These are phyloP conservation scores for Penicillium sp. DNA, from an alignment of 2,329 filamentous ascomycete species.

Conservation along the genomic window DNA sequence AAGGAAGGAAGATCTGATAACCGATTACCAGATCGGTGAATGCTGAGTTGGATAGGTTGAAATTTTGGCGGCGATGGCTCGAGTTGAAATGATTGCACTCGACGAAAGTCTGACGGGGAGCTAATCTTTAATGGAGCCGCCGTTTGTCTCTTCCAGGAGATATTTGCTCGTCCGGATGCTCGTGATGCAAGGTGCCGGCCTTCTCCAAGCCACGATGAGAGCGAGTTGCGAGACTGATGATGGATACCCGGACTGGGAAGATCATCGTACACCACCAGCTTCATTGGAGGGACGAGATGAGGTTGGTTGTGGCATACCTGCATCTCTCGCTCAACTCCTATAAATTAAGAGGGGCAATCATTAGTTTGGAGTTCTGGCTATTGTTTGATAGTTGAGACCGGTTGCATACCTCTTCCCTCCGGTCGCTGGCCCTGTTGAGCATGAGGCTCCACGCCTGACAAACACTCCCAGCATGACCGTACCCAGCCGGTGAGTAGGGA, in stretches of 20 bases:
- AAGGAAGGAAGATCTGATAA: conserved; percentile 55
- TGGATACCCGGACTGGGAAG: conserved; percentile 43
- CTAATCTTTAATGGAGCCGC: conserved; percentile 47
- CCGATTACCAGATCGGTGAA: conserved; percentile 52
- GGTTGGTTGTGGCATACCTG: conserved; percentile 54
- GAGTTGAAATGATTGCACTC: conserved; percentile 39
- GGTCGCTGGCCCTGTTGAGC: conserved; percentile 26
- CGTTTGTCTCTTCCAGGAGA: conserved; percentile 45
- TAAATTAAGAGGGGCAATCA: conserved; percentile 17
- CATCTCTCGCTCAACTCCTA: conserved; percentile 52
- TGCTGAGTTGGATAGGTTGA: conserved; percentile 55
- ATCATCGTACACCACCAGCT: conserved; percentile 50
- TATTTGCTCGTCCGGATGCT: conserved; percentile 50
- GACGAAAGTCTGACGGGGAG: conserved; percentile 50
- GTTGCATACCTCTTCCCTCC: conserved; percentile 17
- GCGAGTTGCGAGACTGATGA: conserved; percentile 39
- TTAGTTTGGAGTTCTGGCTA: neutral
- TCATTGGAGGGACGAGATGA: conserved; percentile 55
- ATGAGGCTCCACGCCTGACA: conserved; percentile 36
- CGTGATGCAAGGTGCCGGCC: conserved; percentile 46
- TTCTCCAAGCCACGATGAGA: conserved; percentile 50
- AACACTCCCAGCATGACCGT: conserved; percentile 47
- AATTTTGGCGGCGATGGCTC: conserved; percentile 35
- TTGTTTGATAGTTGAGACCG: neutral
- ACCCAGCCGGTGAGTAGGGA: conserved; percentile 49